Base-by-base conservation (phyloP, 495 filamentous ascomycete genomes). In the Mytilinidion resinicola region DNA sequence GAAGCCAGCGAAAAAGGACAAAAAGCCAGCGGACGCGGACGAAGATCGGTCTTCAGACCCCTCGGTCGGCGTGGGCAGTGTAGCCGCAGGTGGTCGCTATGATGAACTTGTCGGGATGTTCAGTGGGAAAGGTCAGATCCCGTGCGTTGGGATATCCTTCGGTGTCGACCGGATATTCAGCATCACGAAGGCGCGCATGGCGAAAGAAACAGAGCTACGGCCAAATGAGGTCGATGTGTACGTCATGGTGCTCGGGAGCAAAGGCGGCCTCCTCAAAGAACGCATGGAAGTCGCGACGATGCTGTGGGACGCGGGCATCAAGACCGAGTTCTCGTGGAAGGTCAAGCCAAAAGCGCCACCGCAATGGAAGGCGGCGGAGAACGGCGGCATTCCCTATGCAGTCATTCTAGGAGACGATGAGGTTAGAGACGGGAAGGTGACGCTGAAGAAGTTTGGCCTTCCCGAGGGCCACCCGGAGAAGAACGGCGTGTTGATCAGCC, bases 41-140 rank as follows among this genome's bases (percentile, higher is more conserved):
- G 89, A 91, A 52, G 89, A 95, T 71, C 80, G 89, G 10, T 91
- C 87, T 15, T 82, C 86, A 46, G 90, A 95, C 70, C 89, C 88
- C 8, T 85, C 83, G 10, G 74, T 93, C 19, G 90, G 90, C 49
- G 88, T 96, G 39, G 90, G 90, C 49, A 89, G 84, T 67, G 83
- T 96, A 37, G 91, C 91, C 9, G 92, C 90, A 4, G 92, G 92
- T 62, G 92, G 91, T 52, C 82, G 92, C 48, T 96, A 96, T 71
- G 92, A 96, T 69, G 88, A 91, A 67, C 80, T 96, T 4, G 92
- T 96, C 33, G 87, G 87, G 71, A 96, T 96, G 89, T 96, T 95
- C 78, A 77, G 75, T 43, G 85, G 85, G 59, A 95, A 93, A 75
- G 77, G 77, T 0, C 85, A 90, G 67, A 88, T 96, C 38, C 92